These are phyloP conservation scores for Mycena sanguinolenta DNA, from an alignment of 768 basidiomycete genomes.

Conservation along the genomic window DNA sequence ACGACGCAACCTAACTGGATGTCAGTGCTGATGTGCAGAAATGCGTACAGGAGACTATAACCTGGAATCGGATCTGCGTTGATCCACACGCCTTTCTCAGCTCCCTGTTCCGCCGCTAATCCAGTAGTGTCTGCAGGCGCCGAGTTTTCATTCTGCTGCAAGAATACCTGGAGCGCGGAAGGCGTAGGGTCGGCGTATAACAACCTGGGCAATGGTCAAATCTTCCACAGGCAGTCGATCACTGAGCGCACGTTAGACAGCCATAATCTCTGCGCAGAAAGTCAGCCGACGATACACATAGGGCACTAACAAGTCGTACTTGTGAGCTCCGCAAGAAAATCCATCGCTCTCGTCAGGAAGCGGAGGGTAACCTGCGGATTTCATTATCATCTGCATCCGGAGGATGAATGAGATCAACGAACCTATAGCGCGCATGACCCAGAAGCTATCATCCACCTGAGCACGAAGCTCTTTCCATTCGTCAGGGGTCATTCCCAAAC, in stretches of 20 bases:
- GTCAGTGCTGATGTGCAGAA: not conserved
- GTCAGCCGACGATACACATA: slow-evolving; percentile 15
- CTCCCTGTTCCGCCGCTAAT: slow-evolving; percentile 65
- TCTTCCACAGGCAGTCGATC: not conserved
- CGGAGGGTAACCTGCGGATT: slow-evolving; percentile 85
- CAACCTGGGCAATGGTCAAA: slow-evolving; percentile 63
- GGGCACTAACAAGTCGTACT: slow-evolving; percentile 57
- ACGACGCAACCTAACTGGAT: slow-evolving; percentile 69
- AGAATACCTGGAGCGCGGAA: slow-evolving; percentile 86
- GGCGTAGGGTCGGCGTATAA: slow-evolving; percentile 87
- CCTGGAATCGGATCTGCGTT: slow-evolving; percentile 86
- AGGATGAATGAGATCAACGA: slow-evolving; percentile 11
- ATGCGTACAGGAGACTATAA: not conserved
- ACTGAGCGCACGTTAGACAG: slow-evolving; percentile 77
- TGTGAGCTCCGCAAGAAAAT: slow-evolving; percentile 92
- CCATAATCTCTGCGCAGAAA: slow-evolving; percentile 82
- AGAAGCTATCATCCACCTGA: slow-evolving; percentile 88
- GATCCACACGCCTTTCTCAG: slow-evolving; percentile 80
- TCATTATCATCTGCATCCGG: not conserved
- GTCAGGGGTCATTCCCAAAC: slow-evolving; percentile 76
- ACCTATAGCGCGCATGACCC: slow-evolving; percentile 92
- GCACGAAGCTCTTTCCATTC: slow-evolving; percentile 80
- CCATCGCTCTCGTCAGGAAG: slow-evolving; percentile 85
- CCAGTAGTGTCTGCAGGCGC: slow-evolving; percentile 46
- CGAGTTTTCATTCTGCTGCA: slow-evolving; percentile 56